Evolutionary conservation across 192 early-diverging fungal genomes (phyloP).

Genomic region (Gryganskiella cystojenkinii): DNA sequence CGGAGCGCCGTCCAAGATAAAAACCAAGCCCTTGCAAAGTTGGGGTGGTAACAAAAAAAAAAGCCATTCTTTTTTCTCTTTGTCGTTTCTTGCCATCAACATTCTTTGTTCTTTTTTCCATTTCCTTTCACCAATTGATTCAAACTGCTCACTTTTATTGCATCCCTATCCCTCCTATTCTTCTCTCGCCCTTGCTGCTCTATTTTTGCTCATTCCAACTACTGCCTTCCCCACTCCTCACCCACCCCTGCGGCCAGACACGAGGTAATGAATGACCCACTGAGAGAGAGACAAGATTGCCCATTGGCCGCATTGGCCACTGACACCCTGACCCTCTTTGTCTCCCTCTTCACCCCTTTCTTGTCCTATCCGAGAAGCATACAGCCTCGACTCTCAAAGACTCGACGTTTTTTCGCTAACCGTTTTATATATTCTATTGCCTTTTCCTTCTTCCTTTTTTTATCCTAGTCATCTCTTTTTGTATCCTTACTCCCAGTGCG

Average conservation of each 20-base stretch:
- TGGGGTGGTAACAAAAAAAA: background rate
- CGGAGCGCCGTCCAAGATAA: background rate
- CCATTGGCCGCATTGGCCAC: conserved; percentile 21
- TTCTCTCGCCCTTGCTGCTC: no score
- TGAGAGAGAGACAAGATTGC: background rate
- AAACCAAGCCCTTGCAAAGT: background rate
- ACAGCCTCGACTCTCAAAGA: no score
- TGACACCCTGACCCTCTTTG: background rate
- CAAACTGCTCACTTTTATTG: no score
- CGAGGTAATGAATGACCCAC: background rate
- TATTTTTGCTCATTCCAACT: background rate
- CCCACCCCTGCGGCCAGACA: background rate
- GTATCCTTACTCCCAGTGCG: background rate
- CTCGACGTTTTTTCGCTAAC: background rate
- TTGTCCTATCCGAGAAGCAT: background rate
- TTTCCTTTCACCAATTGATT: background rate
- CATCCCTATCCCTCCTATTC: no score
- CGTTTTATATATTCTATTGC: background rate
- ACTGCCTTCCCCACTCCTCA: background rate
- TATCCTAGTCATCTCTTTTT: background rate
- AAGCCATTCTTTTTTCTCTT: background rate
- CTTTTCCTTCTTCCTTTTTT: background rate
- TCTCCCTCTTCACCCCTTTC: background rate
- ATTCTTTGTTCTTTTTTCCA: background rate
- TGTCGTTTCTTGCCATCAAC: background rate